Conservation (phyloP, 2,329 filamentous ascomycete species). For the Colletotrichum limetticola region DNA sequence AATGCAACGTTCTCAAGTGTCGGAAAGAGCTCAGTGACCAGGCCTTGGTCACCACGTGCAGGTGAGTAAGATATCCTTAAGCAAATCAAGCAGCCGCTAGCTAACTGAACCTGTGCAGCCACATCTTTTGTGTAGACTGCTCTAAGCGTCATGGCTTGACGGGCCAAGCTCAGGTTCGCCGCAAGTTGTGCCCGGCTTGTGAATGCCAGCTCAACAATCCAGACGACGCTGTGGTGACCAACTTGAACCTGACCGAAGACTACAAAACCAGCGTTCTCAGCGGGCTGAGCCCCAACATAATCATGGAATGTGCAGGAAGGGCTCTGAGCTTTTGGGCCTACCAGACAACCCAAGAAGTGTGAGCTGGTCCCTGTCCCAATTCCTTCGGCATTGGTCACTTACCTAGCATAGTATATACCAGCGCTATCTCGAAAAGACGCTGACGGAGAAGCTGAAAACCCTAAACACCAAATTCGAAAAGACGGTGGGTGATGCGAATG, state of each 20-base stretch:
- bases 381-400: conserved; percentile 2
- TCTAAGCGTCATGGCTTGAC: conserved; percentile 73
- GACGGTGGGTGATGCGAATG: conserved; percentile 78
- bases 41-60: conserved; percentile 91
- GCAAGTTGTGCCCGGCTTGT: conserved; percentile 79
- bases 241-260: conserved; percentile 84
- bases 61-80: conserved; percentile 55
- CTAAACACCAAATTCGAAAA: conserved; percentile 77
- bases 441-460: conserved; percentile 76
- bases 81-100: background rate
- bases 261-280: conserved; percentile 90
- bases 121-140: conserved; percentile 86
- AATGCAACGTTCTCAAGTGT: conserved; percentile 86
- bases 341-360: conserved; percentile 87
- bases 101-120: conserved; percentile 46
- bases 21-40: conserved; percentile 73
- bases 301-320: conserved; percentile 88
- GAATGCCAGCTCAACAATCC: conserved; percentile 72
- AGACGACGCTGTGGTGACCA: conserved; percentile 79
- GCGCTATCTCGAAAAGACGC: conserved; percentile 75
- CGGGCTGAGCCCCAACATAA: conserved; percentile 80
- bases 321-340: conserved; percentile 89
- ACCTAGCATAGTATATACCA: conserved; percentile 74
- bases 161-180: conserved; percentile 60
- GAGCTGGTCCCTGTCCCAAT: conserved; percentile 38